phyloP scores from a whole-genome alignment of 179 eudicot genomes.

The Dionaea muscipula region DNA sequence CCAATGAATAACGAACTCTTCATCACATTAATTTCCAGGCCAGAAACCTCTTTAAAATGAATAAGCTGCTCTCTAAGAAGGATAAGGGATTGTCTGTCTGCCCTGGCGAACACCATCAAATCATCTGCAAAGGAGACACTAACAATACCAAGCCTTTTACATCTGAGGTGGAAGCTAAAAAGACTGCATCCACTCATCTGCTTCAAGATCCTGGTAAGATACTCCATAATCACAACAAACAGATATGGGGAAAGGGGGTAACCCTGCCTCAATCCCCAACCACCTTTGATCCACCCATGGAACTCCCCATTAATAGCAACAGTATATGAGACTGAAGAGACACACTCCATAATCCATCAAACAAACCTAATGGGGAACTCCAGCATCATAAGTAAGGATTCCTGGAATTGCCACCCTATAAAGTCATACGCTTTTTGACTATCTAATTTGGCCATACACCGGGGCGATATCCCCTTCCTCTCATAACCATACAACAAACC shows the following conservation, averaged over 20 bases:
- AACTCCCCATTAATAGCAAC: not conserved
- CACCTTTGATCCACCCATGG: not conserved
- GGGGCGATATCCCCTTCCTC: not conserved
- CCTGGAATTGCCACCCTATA: not conserved
- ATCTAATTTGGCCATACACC: not conserved
- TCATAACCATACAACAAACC: not conserved
- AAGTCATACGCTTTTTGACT: slow-evolving; percentile 1
- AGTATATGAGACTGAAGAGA: not conserved
- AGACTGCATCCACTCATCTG: no score
- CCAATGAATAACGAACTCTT: not conserved
- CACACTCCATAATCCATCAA: not conserved
- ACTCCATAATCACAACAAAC: not conserved
- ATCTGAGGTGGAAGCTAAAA: no score
- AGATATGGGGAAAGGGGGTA: not conserved
- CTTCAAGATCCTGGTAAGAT: not conserved
- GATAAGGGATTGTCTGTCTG: no score
- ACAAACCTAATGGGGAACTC: not conserved
- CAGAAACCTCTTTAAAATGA: not conserved
- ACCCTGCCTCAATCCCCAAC: not conserved
- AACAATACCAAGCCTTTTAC: no score
- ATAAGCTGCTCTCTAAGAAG: not conserved
- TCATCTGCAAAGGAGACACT: no score
- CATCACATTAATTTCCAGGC: not conserved
- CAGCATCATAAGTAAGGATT: not conserved
- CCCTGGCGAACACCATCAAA: no score